These are phyloP conservation scores for Aspergillus luchuensis DNA, from an alignment of 2,329 filamentous ascomycete species.

Conservation along the genomic window DNA sequence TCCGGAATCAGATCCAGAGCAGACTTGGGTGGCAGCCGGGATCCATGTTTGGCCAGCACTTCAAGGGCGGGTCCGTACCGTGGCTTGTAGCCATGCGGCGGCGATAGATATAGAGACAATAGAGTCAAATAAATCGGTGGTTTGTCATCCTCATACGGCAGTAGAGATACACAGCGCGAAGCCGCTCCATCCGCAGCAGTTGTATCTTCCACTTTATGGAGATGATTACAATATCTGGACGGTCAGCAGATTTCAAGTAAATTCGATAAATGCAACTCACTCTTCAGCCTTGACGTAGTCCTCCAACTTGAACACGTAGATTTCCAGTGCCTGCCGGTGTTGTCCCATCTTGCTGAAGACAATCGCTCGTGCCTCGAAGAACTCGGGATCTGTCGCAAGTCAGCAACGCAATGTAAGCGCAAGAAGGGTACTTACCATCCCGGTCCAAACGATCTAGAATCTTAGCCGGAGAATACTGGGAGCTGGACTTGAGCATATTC, in stretches of 20 bases:
- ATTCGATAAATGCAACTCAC: constrained; percentile 52
- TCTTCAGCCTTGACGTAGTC: constrained; percentile 91
- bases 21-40: constrained; percentile 82
- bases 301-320: constrained; percentile 92
- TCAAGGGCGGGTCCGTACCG: constrained; percentile 79
- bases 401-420: not conserved
- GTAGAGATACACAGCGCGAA: constrained; percentile 42
- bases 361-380: constrained; percentile 87
- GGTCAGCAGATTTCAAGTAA: not conserved
- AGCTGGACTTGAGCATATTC: constrained; percentile 72
- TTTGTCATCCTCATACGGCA: constrained; percentile 53
- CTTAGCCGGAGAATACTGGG: constrained; percentile 76
- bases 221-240: constrained; percentile 79
- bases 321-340: constrained; percentile 92
- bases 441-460: constrained; percentile 77
- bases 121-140: constrained; percentile 90
- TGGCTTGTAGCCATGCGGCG: constrained; percentile 69
- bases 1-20: constrained; percentile 85
- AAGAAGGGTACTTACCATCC: constrained; percentile 63
- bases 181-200: constrained; percentile 37
- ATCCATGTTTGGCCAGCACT: constrained; percentile 88
- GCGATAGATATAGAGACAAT: constrained; percentile 83
- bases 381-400: constrained; percentile 67
- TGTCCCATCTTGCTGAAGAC: constrained; percentile 93
- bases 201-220: constrained; percentile 65